phyloP scores from a whole-genome alignment of 768 basidiomycete species.

The Stropharia rugosoannulata region DNA sequence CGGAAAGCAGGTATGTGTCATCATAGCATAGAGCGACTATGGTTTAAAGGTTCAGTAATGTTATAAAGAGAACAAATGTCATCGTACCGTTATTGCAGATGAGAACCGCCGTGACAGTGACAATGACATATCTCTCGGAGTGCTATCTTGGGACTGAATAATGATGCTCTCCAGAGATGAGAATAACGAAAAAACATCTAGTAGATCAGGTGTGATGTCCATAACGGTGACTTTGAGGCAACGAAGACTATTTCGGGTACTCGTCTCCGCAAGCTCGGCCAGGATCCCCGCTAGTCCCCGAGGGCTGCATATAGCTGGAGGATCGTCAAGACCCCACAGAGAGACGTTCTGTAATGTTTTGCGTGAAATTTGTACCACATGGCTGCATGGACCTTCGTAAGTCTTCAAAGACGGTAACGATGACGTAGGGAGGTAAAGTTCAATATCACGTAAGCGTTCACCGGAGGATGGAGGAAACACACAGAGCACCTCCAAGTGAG shows the following conservation, averaged over 20 bases:
- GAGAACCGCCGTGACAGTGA: slow-evolving; percentile 12
- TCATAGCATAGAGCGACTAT: slow-evolving; percentile 20
- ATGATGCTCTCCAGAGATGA: slow-evolving; percentile 13
- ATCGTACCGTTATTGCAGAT: slow-evolving; percentile 18
- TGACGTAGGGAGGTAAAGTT: slow-evolving; percentile 13
- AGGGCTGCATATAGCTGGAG: slow-evolving; percentile 20
- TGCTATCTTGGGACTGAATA: slow-evolving; percentile 22
- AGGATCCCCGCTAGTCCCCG: slow-evolving; percentile 17
- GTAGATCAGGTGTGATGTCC: slow-evolving; percentile 17
- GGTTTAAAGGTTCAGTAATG: neutral
- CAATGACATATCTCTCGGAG: slow-evolving; percentile 13
- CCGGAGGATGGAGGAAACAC: slow-evolving; percentile 28
- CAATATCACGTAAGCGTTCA: slow-evolving; percentile 17
- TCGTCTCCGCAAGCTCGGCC: slow-evolving; percentile 15
- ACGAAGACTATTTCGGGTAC: slow-evolving; percentile 16
- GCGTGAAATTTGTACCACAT: slow-evolving; percentile 20
- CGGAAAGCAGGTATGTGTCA: slow-evolving; percentile 19
- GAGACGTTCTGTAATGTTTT: slow-evolving; percentile 19
- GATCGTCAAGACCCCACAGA: slow-evolving; percentile 30
- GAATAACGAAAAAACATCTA: slow-evolving; percentile 17
- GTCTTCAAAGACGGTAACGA: slow-evolving; percentile 20
- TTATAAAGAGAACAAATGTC: neutral
- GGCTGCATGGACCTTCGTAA: slow-evolving; percentile 30
- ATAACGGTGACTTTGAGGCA: slow-evolving; percentile 20
- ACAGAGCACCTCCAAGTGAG: slow-evolving; percentile 27